Evolutionary conservation across 2,329 filamentous ascomycete species (phyloP).

Genomic region (Colletotrichum magnum): DNA sequence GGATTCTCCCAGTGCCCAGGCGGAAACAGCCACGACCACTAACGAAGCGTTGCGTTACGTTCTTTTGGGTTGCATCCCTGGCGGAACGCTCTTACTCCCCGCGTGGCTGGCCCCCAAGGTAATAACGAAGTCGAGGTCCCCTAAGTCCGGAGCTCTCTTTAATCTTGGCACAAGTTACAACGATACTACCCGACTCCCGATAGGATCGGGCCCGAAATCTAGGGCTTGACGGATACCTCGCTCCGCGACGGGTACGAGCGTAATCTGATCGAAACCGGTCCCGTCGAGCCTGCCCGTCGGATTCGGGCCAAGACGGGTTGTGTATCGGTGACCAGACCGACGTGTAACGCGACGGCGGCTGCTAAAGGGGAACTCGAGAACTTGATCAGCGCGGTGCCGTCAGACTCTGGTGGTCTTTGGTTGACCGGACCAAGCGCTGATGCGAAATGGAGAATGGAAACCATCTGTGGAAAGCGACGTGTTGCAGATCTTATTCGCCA

Average conservation of each 20-base stretch:
- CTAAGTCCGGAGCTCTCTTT: background rate
- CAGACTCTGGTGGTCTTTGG: background rate
- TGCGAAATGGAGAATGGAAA: background rate
- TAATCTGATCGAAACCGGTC: background rate
- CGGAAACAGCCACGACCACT: background rate
- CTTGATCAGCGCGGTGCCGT: background rate
- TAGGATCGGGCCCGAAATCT: too few relatives aligned
- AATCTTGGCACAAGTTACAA: too few relatives aligned
- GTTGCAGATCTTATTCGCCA: background rate
- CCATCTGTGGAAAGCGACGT: background rate
- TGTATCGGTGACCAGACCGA: background rate
- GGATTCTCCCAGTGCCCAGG: background rate
- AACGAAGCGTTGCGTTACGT: background rate
- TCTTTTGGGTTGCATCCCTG: slow-evolving; percentile 10
- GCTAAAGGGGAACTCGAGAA: background rate
- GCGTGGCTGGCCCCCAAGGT: background rate
- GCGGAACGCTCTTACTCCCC: background rate
- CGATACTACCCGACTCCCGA: too few relatives aligned
- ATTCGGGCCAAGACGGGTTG: background rate
- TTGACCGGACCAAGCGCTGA: background rate
- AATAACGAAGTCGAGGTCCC: background rate
- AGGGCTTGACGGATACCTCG: background rate
- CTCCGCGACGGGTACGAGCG: background rate
- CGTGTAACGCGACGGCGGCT: background rate
- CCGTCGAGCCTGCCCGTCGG: background rate